Conservation (phyloP, 495 filamentous ascomycete genomes). For the Bacidia gigantensis region DNA sequence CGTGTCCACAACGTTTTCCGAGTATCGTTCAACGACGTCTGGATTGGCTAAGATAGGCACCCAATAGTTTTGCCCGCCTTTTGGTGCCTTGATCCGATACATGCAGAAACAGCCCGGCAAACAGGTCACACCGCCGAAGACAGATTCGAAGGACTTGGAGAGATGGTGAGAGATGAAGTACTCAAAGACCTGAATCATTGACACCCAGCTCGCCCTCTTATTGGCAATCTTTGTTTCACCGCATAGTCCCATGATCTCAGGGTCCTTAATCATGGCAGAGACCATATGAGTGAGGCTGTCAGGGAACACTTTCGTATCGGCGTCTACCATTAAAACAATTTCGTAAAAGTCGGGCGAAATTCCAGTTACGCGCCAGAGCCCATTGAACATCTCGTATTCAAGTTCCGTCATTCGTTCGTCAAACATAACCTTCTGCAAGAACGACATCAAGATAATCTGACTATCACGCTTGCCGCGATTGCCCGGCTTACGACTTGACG, state of each 20-base stretch:
- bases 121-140: conserved; percentile 99
- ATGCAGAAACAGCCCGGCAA: conserved; percentile 99
- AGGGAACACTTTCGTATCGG: conserved; percentile 97
- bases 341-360: conserved; percentile 98
- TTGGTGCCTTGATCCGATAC: conserved; percentile 99
- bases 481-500: conserved; percentile 67
- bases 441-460: conserved; percentile 98
- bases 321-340: conserved; percentile 94
- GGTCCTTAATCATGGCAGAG: conserved; percentile 97
- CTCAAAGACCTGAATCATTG: conserved; percentile 99
- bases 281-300: conserved; percentile 98
- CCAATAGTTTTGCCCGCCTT: conserved; percentile 98
- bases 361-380: conserved; percentile 94
- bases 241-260: conserved; percentile 97
- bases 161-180: conserved; percentile 98
- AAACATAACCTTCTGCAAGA: conserved; percentile 99
- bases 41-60: conserved; percentile 97
- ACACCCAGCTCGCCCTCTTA: conserved; percentile 87
- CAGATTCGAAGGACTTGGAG: conserved; percentile 92
- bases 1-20: conserved; percentile 98
- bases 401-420: conserved; percentile 99
- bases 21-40: conserved; percentile 98
- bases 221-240: conserved; percentile 99
- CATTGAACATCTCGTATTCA: conserved; percentile 99
- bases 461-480: conserved; percentile 97